Base-by-base conservation (phyloP, 23 red algal genomes). In the Chondrus crispus region DNA sequence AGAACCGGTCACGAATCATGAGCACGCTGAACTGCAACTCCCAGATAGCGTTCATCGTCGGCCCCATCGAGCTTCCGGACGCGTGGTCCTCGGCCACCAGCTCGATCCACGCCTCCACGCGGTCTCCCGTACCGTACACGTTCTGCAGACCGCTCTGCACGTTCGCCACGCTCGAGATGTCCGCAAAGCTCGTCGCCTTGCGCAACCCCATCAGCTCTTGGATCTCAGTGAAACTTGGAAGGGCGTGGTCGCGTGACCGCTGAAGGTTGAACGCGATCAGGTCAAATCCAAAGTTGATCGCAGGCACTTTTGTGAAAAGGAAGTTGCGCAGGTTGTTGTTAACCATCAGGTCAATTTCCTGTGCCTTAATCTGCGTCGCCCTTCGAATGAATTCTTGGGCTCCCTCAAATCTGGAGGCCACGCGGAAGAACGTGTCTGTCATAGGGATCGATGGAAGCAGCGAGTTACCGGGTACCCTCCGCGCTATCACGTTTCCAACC, bases 221-320 rank as follows among this genome's bases (percentile, higher is more conserved):
- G 14, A 84, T 16, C 19, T 82, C 53, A 19, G 37, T 85, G 43
- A 84, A 93, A 11, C 47, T 40, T 2, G 89, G 54, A 9, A 93
- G 6, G 60, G 51, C 55, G 78, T 93, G 76, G 45, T 93, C 89
- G 1, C 89, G 76, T 1, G 58, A 57, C 5, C 89, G 89, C 80
- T 93, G 89, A 2, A 93, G 62, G 46, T 93, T 93, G 50, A 93
- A 38, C 7, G 89, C 73, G 35, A 93, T 54, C 2, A 93, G 62
- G 43, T 93, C 89, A 41, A 93, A 50, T 4, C 58, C 76, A 26
- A 38, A 58, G 41, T 76, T 63, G 30, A 73, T 29, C 2, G 22
- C 76, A 2, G 49, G 52, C 57, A 93, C 79, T 44, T 48, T 74
- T 36, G 76, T 47, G 48, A 93, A 93, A 2, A 93, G 60, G 32